These are phyloP conservation scores for Sugiyamaella floridensis DNA, from an alignment of 805 yeast genomes.

Conservation along the genomic window DNA sequence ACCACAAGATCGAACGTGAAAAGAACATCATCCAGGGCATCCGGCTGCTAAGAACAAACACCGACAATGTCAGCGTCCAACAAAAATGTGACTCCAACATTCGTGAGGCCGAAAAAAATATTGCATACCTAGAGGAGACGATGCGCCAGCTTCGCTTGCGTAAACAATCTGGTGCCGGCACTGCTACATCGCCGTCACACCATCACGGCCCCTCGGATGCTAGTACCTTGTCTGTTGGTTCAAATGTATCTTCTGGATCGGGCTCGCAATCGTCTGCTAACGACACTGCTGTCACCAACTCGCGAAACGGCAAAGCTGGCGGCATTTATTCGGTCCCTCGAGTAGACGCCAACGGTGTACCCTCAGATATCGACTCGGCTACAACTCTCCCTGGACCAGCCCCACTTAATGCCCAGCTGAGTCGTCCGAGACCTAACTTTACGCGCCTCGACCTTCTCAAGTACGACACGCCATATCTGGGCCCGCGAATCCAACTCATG, in stretches of 20 bases:
- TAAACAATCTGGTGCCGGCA: conserved; percentile 4
- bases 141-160: conserved; percentile 50
- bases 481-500: conserved; percentile 93
- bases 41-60: conserved; percentile 66
- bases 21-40: conserved; percentile 83
- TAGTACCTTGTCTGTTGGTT: conserved; percentile 8
- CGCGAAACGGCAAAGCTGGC: not conserved
- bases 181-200: conserved; percentile 6
- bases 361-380: not conserved
- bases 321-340: not conserved
- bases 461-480: conserved; percentile 89
- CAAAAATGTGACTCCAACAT: conserved; percentile 87
- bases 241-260: conserved; percentile 2
- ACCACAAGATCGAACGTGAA: conserved; percentile 82
- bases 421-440: conserved; percentile 18
- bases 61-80: conserved; percentile 74
- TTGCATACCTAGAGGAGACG: conserved; percentile 78
- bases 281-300: not conserved
- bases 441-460: conserved; percentile 62
- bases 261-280: not conserved
- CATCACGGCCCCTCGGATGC: conserved; percentile 13
- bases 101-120: conserved; percentile 84
- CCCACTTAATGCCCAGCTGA: not conserved
- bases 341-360: not conserved
- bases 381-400: not conserved